Base-by-base conservation (phyloP, 331 rosid genomes). In the Quercus phellos region DNA sequence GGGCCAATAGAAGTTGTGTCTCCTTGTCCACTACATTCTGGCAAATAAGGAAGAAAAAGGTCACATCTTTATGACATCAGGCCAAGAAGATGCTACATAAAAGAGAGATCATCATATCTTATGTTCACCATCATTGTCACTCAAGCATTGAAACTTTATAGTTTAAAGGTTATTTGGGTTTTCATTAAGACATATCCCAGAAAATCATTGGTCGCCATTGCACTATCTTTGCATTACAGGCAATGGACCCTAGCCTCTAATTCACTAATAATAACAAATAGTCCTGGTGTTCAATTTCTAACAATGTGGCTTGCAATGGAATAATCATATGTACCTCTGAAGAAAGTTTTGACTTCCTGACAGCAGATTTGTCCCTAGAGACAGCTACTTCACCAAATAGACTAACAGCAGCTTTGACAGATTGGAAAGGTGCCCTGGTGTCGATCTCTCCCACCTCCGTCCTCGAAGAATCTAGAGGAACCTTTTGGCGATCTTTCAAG, bases 391-490 rank as follows among this genome's bases (percentile, higher is more conserved):
- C 97, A 46, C 97, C 96, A 74, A 94, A 94, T 55, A 94, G 82
- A 87, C 85, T 84, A 50, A 94, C 96, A 56, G 99, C 99, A 63
- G 96, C 98, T 84, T 88, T 94, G 77, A 94, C 99, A 27, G 99
- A 94, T 84, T 92, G 93, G 78, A 94, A 92, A 12, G 99, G 99
- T 4, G 96, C 90, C 74, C 98, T 91, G 22, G 98, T 94, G 86
- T 94, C 99, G 14, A 94, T 90, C 87, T 92, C 99, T 79, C 99
- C 98, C 77, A 94, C 89, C 83, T 90, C 97, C 34, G 78, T 80
- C 80, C 81, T 89, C 3, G 97, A 91, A 77, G 98, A 92, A 77
- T 66, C 81, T 6, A 10, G 0, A 27, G 59, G 0, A 27, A 54
- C 66, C 74, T 83, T 84, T 10, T 51, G 77, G 5, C 27, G 74